Evolutionary conservation across 2,329 filamentous ascomycete species (phyloP), one percentile per base, ranked within the genome.

Genomic region (Chalaropsis thielavioides): DNA sequence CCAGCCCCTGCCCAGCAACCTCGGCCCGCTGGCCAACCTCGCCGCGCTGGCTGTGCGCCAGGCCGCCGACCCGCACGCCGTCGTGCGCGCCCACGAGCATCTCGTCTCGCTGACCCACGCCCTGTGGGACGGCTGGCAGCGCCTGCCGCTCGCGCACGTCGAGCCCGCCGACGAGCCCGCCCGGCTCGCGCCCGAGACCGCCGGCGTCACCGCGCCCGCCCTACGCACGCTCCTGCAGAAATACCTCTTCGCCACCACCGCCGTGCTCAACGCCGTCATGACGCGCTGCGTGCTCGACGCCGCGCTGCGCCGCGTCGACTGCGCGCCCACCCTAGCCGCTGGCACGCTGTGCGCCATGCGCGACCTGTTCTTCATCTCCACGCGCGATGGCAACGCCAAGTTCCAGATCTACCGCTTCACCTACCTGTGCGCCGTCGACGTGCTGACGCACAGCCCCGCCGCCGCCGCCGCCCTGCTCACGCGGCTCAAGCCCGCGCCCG

Each of bases 331-430:
- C 15, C 76, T 94, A 17, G 89, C 89, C 5, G 78, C 83, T 2
- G 46, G 46, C 46, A 49, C 46, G 46, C 46, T 49, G 10, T n/a
- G 46, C 19, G 46, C 46, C 19, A 49, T 96, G 11, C 85, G 90
- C 35, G 87, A 89, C 70, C 76, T 95, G 22, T 90, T 86, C 74
- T 96, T 96, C 73, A 84, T 96, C 68, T 90, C 89, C 0, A 86
- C 85, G 15, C 82, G 89, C 46, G 81, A 89, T 64, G 86, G 87
- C 22, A 85, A 87, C 65, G 83, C 82, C 67, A 81, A 84, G 1
- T 95, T 95, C 70, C 89, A 92, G 64, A 88, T 90, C 66, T 92
- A 95, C 74, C 85, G 82, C 1, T 96, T 96, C 72, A 86, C 90
- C 31, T 90, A 91, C 70, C 80, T 95, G 24, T 85, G 89, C 0